phyloP scores from a whole-genome alignment of 2,329 filamentous ascomycete genomes.

The Alternaria sp. region DNA sequence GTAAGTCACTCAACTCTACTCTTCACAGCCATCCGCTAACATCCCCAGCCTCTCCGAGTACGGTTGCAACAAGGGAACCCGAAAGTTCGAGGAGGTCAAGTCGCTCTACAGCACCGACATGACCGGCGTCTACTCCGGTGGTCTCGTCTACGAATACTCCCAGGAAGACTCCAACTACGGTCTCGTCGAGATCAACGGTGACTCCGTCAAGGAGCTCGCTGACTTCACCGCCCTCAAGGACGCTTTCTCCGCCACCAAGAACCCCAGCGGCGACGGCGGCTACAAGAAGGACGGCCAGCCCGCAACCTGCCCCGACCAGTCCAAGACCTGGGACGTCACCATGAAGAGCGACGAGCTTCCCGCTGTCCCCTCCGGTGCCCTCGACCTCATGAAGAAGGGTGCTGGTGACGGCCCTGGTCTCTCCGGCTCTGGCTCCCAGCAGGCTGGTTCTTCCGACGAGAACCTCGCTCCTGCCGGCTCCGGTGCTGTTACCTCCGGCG shows the following conservation, averaged over 20 bases:
- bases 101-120: slow-evolving; percentile 84
- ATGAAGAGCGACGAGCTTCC: slow-evolving; percentile 58
- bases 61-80: slow-evolving; percentile 83
- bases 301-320: slow-evolving; percentile 61
- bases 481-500: slow-evolving; percentile 53
- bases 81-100: slow-evolving; percentile 79
- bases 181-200: slow-evolving; percentile 70
- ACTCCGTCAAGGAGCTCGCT: slow-evolving; percentile 61
- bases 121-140: slow-evolving; percentile 90
- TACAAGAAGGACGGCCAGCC: slow-evolving; percentile 62
- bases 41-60: slow-evolving; percentile 78
- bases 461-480: slow-evolving; percentile 59
- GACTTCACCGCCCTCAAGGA: slow-evolving; percentile 68
- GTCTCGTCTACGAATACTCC: slow-evolving; percentile 94
- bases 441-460: slow-evolving; percentile 54
- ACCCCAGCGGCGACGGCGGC: slow-evolving; percentile 64
- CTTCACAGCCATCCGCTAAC: slow-evolving; percentile 17
- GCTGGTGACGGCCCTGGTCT: slow-evolving; percentile 66
- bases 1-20: slow-evolving; percentile 34
- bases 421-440: slow-evolving; percentile 62
- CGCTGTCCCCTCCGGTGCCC: slow-evolving; percentile 62
- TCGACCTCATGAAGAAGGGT: slow-evolving; percentile 64
- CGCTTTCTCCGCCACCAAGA: slow-evolving; percentile 57
- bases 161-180: slow-evolving; percentile 72
- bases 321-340: slow-evolving; percentile 63